phyloP scores from a whole-genome alignment of 352 stramenopile genomes.

The Phytopythium aichiense region DNA sequence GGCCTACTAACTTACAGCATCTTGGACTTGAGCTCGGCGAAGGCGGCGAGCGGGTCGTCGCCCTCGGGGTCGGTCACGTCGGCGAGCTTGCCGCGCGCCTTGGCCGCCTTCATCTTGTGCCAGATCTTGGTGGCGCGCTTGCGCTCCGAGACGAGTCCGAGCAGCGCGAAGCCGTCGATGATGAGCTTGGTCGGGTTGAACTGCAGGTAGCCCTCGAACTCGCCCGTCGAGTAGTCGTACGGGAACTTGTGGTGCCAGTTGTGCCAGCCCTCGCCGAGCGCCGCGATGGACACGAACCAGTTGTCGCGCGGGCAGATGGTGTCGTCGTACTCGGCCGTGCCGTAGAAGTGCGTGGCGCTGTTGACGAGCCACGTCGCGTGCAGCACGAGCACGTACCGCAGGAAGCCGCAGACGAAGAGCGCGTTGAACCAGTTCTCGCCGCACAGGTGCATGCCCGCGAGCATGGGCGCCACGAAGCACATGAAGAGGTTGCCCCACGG shows the following conservation, averaged over 20 bases:
- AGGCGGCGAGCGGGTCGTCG: conserved; percentile 40
- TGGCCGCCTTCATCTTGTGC: conserved; percentile 80
- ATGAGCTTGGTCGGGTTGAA: conserved; percentile 98
- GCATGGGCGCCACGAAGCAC: conserved; percentile 95
- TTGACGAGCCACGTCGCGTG: conserved; percentile 98
- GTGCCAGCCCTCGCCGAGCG: conserved; percentile 97
- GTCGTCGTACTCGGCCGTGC: conserved; percentile 96
- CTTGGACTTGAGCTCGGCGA: conserved; percentile 61
- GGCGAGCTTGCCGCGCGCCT: conserved; percentile 26
- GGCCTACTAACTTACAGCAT: conserved; percentile 22
- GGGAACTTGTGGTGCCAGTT: conserved; percentile 99
- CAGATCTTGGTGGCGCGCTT: conserved; percentile 93
- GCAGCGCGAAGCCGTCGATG: conserved; percentile 90
- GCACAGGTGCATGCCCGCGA: conserved; percentile 83
- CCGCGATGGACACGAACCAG: conserved; percentile 92
- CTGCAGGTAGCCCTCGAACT: conserved; percentile 93
- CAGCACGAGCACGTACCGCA: conserved; percentile 93
- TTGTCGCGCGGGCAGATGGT: conserved; percentile 94
- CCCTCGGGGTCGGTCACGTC: conserved; percentile 35
- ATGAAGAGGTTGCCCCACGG: conserved; percentile 98
- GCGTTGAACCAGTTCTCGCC: conserved; percentile 93
- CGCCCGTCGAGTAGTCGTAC: conserved; percentile 97
- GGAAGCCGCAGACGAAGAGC: conserved; percentile 93
- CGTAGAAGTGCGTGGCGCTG: conserved; percentile 96
- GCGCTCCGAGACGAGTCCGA: conserved; percentile 92